phyloP scores from a whole-genome alignment of 1,139 yeast species.

The Protomyces inundatus region DNA sequence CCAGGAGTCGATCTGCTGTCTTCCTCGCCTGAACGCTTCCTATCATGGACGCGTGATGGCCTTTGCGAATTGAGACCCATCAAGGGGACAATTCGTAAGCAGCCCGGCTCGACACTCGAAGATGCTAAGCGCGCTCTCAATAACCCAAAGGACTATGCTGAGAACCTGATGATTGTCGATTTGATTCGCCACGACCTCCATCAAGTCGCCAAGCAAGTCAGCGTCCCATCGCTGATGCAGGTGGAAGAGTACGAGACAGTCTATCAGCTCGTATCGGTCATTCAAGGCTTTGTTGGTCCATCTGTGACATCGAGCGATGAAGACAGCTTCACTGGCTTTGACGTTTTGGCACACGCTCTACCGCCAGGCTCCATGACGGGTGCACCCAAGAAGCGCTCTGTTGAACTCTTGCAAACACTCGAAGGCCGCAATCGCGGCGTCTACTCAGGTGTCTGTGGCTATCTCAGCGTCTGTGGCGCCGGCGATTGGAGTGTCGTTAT shows the following conservation, averaged over 20 bases:
- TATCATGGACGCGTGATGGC: slow-evolving; percentile 60
- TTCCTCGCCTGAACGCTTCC: slow-evolving; percentile 89
- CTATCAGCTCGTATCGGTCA: slow-evolving; percentile 85
- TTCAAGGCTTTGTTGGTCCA: slow-evolving; percentile 53
- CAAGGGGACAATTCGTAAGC: slow-evolving; percentile 84
- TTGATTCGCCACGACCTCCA: slow-evolving; percentile 86
- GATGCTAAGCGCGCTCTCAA: slow-evolving; percentile 61
- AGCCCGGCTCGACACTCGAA: slow-evolving; percentile 36
- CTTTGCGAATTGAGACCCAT: slow-evolving; percentile 83
- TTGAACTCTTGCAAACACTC: slow-evolving; percentile 62
- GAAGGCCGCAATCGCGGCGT: slow-evolving; percentile 59
- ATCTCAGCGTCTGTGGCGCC: slow-evolving; percentile 77
- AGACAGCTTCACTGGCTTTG: slow-evolving; percentile 59
- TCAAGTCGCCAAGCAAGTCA: slow-evolving; percentile 55
- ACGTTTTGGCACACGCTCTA: slow-evolving; percentile 66
- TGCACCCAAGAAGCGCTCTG: slow-evolving; percentile 92
- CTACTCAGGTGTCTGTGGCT: slow-evolving; percentile 93
- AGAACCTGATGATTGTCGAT: slow-evolving; percentile 94
- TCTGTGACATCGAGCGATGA: not conserved
- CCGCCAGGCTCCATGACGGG: slow-evolving; percentile 99
- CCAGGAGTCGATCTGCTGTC: slow-evolving; percentile 67
- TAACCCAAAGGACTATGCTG: slow-evolving; percentile 92
- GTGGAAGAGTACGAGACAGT: slow-evolving; percentile 92
- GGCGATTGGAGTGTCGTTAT: slow-evolving; percentile 97
- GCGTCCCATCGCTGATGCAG: slow-evolving; percentile 73